A percentile compares a stretch with the other conserved stretches of the same genome.
Conservation (phyloP, 2,329 filamentous ascomycete species). For the Penicillium sp. region DNA sequence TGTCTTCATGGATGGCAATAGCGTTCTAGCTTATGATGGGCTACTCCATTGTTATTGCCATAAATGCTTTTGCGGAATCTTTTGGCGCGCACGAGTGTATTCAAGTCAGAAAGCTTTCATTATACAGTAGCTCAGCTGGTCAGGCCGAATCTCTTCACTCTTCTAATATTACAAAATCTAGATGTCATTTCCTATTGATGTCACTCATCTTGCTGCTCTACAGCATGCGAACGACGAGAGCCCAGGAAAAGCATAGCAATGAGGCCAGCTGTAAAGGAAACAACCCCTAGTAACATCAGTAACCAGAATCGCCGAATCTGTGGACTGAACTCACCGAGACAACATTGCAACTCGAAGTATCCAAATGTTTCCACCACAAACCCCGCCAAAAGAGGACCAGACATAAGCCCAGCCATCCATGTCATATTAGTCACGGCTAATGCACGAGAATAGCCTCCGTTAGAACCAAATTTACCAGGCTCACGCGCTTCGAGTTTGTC, state of each 20-base stretch:
- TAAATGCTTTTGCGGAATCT: too few species aligned
- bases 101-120: too few species aligned
- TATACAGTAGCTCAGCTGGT: too few species aligned
- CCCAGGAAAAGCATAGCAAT: not conserved
- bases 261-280: not conserved
- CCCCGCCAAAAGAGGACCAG: not conserved
- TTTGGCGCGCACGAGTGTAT: too few species aligned
- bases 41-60: too few species aligned
- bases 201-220: not conserved
- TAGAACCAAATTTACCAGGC: slow-evolving; percentile 23
- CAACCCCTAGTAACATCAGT: not conserved
- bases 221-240: not conserved
- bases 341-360: slow-evolving; percentile 17
- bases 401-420: slow-evolving; percentile 17
- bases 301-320: not conserved
- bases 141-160: too few species aligned
- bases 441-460: slow-evolving; percentile 25
- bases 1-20: too few species aligned
- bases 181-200: too few species aligned
- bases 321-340: not conserved
- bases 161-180: too few species aligned
- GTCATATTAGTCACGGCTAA: slow-evolving; percentile 22
- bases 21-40: too few species aligned
- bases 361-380: slow-evolving; percentile 12
- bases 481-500: slow-evolving; percentile 10